Percentiles rank a stretch among this genome's conserved stretches.
Conservation (phyloP, 805 yeast species). For the Ogataea pignaliae region DNA sequence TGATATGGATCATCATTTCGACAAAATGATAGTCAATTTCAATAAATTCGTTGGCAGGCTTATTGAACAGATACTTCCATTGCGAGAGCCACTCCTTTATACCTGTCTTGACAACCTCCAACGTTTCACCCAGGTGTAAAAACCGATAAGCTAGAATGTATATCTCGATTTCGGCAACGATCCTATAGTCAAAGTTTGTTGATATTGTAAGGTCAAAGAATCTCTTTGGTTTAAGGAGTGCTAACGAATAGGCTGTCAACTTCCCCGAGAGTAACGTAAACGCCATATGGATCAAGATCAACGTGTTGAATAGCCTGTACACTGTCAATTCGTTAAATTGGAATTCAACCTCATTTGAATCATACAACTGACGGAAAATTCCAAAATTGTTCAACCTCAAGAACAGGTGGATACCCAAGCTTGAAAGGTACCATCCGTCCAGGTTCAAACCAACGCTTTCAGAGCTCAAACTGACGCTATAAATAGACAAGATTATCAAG, state of each 20-base stretch:
- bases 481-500: slow-evolving; percentile 58
- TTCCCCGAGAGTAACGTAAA: slow-evolving; percentile 59
- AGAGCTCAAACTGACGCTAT: slow-evolving; percentile 57
- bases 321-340: slow-evolving; percentile 47
- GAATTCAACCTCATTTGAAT: slow-evolving; percentile 13
- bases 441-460: slow-evolving; percentile 38
- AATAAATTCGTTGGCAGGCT: slow-evolving; percentile 70
- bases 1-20: slow-evolving; percentile 40
- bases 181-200: slow-evolving; percentile 77
- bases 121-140: slow-evolving; percentile 35
- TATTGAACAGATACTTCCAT: slow-evolving; percentile 66
- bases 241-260: slow-evolving; percentile 28
- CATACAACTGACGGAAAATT: slow-evolving; percentile 26
- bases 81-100: slow-evolving; percentile 58
- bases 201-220: slow-evolving; percentile 50
- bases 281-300: slow-evolving; percentile 63
- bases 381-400: slow-evolving; percentile 48
- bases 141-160: slow-evolving; percentile 55
- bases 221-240: slow-evolving; percentile 39
- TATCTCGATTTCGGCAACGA: slow-evolving; percentile 70
- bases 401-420: slow-evolving; percentile 60
- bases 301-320: slow-evolving; percentile 67
- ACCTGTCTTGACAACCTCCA: slow-evolving; percentile 29
- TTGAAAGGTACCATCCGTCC: slow-evolving; percentile 70
- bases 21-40: slow-evolving; percentile 67